Conservation (phyloP, 768 basidiomycete genomes). For the Lactarius sanguifluus region DNA sequence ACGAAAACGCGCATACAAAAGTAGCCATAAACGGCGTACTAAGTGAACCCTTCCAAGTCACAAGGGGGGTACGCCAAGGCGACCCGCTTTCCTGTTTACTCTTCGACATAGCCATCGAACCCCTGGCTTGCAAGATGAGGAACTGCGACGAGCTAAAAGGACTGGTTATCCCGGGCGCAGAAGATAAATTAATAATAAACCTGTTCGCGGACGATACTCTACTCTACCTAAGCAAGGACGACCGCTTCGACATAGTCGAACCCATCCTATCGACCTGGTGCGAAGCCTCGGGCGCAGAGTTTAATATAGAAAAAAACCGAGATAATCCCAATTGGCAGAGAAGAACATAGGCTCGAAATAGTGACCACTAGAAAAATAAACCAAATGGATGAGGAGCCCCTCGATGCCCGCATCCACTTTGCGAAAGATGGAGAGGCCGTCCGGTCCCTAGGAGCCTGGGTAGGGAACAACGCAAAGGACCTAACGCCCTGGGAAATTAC, state of each 20-base stretch:
- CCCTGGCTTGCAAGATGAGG: neutral
- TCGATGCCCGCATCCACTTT: neutral
- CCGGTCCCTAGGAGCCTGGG: neutral
- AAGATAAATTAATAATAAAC: neutral
- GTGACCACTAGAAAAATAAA: neutral
- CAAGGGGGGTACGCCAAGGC: slow-evolving; percentile 10
- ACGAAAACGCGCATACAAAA: neutral
- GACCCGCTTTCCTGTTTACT: slow-evolving; percentile 12
- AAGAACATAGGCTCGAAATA: slow-evolving; percentile 16
- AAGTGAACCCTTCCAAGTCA: neutral
- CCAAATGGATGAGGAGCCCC: neutral
- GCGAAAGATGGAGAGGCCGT: neutral
- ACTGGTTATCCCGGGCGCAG: neutral
- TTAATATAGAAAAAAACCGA: slow-evolving; percentile 45
- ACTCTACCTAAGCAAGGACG: slow-evolving; percentile 34
- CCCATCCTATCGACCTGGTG: slow-evolving; percentile 42
- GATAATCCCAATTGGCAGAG: slow-evolving; percentile 38
- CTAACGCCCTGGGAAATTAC: no score
- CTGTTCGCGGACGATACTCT: slow-evolving; percentile 7
- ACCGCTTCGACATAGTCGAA: slow-evolving; percentile 34
- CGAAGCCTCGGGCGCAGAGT: slow-evolving; percentile 40
- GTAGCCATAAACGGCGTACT: neutral
- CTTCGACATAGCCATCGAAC: slow-evolving; percentile 18
- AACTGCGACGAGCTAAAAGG: neutral
- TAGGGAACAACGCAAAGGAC: neutral